phyloP scores from a whole-genome alignment of 352 stramenopile genomes.

The Phytophthora podocarpi region DNA sequence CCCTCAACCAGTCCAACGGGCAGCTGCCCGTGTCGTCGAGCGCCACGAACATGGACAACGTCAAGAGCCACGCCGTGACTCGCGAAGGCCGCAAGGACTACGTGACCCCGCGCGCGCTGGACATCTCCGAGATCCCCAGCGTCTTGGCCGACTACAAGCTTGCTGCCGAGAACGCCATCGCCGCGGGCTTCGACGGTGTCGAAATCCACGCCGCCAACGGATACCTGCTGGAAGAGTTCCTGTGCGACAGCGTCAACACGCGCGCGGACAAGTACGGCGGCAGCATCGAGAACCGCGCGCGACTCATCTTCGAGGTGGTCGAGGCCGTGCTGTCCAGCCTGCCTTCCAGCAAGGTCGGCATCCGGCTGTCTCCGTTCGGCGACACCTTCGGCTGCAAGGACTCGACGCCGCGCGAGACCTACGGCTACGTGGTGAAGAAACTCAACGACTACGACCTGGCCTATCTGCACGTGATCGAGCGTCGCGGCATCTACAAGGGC shows the following conservation, averaged over 20 bases:
- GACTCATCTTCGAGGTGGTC: conserved; percentile 71
- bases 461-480: too few relatives aligned
- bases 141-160: conserved; percentile 35
- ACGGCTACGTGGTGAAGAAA: conserved; percentile 43
- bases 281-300: conserved; percentile 73
- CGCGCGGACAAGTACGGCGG: conserved; percentile 57
- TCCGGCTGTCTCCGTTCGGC: conserved; percentile 45
- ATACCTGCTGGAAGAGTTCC: conserved; percentile 37
- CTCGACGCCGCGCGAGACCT: conserved; percentile 42
- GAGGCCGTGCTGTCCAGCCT: conserved; percentile 49
- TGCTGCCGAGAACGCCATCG: conserved; percentile 38
- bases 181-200: conserved; percentile 34
- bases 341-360: conserved; percentile 43
- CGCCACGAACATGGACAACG: conserved; percentile 27
- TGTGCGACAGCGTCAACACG: conserved; percentile 37
- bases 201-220: conserved; percentile 39
- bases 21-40: conserved; percentile 52
- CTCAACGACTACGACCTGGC: too few relatives aligned
- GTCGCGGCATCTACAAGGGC: too few relatives aligned
- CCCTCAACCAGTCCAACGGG: conserved; percentile 54
- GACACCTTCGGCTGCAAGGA: conserved; percentile 45
- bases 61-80: conserved; percentile 39
- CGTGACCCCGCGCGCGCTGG: conserved; percentile 66
- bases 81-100: conserved; percentile 37
- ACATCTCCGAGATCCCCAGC: conserved; percentile 71